These are phyloP conservation scores for Austroboletus niveus DNA, from an alignment of 1,284 basidiomycete genomes.

Conservation along the genomic window DNA sequence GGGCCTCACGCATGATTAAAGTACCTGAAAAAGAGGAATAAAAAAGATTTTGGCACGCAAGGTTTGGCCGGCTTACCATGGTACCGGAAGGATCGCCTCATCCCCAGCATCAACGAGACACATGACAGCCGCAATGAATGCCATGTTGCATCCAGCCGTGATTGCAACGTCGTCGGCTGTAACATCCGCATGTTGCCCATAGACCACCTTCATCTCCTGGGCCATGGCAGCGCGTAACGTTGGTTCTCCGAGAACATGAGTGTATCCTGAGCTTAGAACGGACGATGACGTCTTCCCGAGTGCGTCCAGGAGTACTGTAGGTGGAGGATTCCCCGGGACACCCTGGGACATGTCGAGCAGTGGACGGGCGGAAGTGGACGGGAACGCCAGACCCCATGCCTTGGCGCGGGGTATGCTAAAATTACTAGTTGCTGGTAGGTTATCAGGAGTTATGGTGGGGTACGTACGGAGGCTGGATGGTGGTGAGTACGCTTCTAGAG, in stretches of 20 bases:
- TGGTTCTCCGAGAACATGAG: conserved; percentile 64
- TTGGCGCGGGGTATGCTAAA: conserved; percentile 68
- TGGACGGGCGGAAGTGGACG: conserved; percentile 42
- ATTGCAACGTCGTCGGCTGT: conserved; percentile 54
- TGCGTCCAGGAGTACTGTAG: conserved; percentile 49
- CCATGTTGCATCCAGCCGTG: conserved; percentile 70
- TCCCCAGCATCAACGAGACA: conserved; percentile 70
- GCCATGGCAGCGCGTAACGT: conserved; percentile 57
- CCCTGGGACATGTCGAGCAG: conserved; percentile 80
- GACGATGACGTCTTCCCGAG: conserved; percentile 48
- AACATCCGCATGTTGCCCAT: conserved; percentile 53
- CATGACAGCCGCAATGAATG: conserved; percentile 65
- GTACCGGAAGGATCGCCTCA: conserved; percentile 77
- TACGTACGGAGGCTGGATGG: conserved; percentile 42
- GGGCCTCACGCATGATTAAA: conserved; percentile 68
- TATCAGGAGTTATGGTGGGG: neutral
- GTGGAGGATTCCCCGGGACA: conserved; percentile 68
- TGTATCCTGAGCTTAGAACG: conserved; percentile 58
- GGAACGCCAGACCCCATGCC: conserved; percentile 59
- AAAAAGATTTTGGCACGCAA: conserved; percentile 3
- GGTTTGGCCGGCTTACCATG: conserved; percentile 50
- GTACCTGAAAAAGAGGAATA: conserved; percentile 46
- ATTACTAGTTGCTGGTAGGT: neutral
- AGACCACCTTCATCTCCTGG: conserved; percentile 63
- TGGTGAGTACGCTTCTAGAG: conserved; percentile 39